phyloP scores from a whole-genome alignment of 208 protist genomes.

The Wallacemonas sp. region DNA sequence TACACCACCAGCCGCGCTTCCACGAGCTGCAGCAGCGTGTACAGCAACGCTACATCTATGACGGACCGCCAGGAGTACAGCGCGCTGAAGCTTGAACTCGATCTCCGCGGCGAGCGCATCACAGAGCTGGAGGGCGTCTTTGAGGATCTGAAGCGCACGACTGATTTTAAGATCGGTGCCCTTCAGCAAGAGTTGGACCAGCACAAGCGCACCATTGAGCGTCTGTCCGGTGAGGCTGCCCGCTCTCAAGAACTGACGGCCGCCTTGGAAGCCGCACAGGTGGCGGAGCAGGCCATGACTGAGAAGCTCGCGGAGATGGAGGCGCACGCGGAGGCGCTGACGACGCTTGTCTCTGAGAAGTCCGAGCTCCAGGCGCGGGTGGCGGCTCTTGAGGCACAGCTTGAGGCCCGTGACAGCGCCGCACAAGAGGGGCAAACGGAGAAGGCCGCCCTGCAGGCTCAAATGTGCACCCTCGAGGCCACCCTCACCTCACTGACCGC shows the following conservation, averaged over 20 bases:
- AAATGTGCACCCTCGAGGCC: conserved; percentile 8
- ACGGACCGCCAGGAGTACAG: conserved; percentile 33
- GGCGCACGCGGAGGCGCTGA: conserved; percentile 10
- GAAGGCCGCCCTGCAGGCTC: conserved; percentile 10
- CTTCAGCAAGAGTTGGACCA: conserved; percentile 20
- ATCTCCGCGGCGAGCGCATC: conserved; percentile 47
- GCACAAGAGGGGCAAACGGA: conserved; percentile 11
- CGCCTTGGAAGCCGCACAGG: conserved; percentile 8
- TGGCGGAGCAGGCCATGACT: conserved; percentile 10
- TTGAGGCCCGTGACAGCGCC: conserved; percentile 1
- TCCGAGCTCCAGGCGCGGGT: not conserved
- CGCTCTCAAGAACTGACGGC: not conserved
- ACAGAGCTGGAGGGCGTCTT: conserved; percentile 41
- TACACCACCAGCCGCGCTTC: conserved; percentile 30
- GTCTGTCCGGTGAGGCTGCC: conserved; percentile 7
- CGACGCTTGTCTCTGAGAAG: conserved; percentile 6
- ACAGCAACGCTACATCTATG: conserved; percentile 22
- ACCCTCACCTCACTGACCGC: not conserved
- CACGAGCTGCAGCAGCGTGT: conserved; percentile 25
- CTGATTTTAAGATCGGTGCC: conserved; percentile 31
- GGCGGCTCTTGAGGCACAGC: conserved; percentile 3
- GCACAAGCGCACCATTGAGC: conserved; percentile 7
- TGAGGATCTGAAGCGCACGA: conserved; percentile 37
- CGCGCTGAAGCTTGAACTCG: conserved; percentile 34
- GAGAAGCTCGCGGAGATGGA: conserved; percentile 16